Conservation (phyloP, 1,139 yeast species). For the Yamadazyma triangularis region DNA sequence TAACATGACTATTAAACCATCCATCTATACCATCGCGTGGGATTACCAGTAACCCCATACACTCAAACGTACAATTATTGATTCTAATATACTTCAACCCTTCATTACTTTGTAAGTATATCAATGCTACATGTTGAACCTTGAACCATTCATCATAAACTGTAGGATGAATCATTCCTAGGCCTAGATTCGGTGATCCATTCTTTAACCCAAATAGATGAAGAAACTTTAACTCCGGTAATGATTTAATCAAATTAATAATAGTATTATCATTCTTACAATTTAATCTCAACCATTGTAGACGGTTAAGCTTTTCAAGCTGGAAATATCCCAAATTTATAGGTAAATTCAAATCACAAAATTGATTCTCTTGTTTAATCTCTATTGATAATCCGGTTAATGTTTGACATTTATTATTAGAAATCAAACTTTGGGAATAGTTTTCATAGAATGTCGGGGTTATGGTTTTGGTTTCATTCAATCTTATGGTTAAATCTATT, state of each 20-base stretch:
- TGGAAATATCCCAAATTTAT: constrained; percentile 15
- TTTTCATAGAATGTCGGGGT: constrained; percentile 1
- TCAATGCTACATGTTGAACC: constrained; percentile 49
- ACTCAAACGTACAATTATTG: constrained; percentile 32
- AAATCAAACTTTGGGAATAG: constrained; percentile 3
- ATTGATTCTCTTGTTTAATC: constrained; percentile 28
- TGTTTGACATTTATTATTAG: constrained; percentile 12
- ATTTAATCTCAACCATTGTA: constrained; percentile 38
- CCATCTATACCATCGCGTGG: constrained; percentile 41
- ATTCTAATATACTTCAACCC: constrained; percentile 41
- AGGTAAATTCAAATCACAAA: constrained; percentile 25
- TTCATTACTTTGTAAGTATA: constrained; percentile 23
- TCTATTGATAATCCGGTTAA: constrained; percentile 40
- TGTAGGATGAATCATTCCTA: constrained; percentile 51
- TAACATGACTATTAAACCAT: constrained; percentile 35
- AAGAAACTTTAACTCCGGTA: constrained; percentile 31
- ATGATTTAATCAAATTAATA: constrained; percentile 16
- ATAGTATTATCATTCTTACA: constrained; percentile 25
- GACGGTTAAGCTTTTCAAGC: constrained; percentile 15
- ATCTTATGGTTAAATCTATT: constrained; percentile 41
- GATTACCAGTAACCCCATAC: constrained; percentile 14
- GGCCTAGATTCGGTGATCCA: constrained; percentile 53
- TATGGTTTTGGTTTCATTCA: constrained; percentile 30
- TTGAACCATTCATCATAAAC: constrained; percentile 55
- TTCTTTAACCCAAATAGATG: constrained; percentile 50